Evolutionary conservation across 1,284 basidiomycete genomes (phyloP).

Genomic region (Wolfiporia cocos): DNA sequence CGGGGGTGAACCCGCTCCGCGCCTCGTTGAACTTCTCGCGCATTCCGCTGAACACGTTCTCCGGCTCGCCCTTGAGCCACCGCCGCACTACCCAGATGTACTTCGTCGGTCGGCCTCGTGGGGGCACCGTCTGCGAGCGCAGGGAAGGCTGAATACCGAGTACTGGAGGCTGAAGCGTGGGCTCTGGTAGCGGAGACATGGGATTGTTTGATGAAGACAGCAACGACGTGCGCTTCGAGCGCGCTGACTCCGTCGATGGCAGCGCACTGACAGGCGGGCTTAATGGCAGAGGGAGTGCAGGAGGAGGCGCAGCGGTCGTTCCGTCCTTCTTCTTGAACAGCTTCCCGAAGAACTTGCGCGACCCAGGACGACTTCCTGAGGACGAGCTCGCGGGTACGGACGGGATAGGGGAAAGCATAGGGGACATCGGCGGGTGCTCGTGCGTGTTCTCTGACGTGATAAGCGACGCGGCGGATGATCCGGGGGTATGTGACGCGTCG

Average conservation of each 20-base stretch:
- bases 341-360: conserved; percentile 68
- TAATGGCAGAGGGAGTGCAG: conserved; percentile 12
- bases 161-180: conserved; percentile 43
- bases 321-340: conserved; percentile 63
- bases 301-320: conserved; percentile 10
- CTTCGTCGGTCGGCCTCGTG: conserved; percentile 44
- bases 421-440: conserved; percentile 16
- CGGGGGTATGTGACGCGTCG: conserved; percentile 25
- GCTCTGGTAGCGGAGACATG: background rate
- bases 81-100: conserved; percentile 81
- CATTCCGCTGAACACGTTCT: conserved; percentile 32
- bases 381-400: conserved; percentile 2
- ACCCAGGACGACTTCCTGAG: conserved; percentile 19
- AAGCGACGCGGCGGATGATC: conserved; percentile 35
- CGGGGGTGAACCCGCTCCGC: conserved; percentile 8
- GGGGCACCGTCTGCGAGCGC: conserved; percentile 33
- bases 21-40: conserved; percentile 29
- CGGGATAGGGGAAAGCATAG: conserved; percentile 9
- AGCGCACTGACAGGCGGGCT: background rate
- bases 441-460: conserved; percentile 22
- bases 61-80: conserved; percentile 65
- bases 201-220: background rate
- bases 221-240: conserved; percentile 9
- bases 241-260: background rate
- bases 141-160: conserved; percentile 60